Percentiles rank a stretch among this genome's conserved stretches.
Evolutionary conservation across 306 rosid genomes (phyloP).

Genomic region (Gastrolobium bilobum): DNA sequence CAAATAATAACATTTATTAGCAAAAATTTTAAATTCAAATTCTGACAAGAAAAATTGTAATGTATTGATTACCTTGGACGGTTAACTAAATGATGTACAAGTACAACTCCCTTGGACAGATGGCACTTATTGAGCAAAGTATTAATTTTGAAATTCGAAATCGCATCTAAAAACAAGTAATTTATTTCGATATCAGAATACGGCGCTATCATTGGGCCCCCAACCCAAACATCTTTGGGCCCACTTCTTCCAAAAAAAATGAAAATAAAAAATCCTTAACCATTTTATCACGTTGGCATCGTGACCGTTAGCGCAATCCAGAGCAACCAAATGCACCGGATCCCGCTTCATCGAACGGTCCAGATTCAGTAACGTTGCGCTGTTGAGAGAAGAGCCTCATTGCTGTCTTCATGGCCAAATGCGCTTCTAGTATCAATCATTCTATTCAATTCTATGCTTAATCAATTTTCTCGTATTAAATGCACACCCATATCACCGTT

Average conservation of each 20-base stretch:
- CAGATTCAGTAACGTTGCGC: neutral
- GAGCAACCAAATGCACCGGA: neutral
- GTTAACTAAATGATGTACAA: neutral
- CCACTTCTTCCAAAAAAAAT: neutral
- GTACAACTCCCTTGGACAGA: neutral
- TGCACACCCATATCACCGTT: constrained; percentile 27
- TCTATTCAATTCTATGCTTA: neutral
- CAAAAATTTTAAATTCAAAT: neutral
- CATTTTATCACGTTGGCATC: constrained; percentile 7
- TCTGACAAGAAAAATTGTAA: neutral
- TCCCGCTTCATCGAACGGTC: neutral
- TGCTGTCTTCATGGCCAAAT: too few relatives aligned
- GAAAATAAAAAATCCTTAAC: neutral
- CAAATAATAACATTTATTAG: too few relatives aligned
- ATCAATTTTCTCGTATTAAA: constrained; percentile 35
- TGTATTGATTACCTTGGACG: neutral
- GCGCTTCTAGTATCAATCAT: too few relatives aligned
- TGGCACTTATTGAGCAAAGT: neutral
- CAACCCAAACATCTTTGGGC: neutral
- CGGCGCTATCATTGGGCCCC: neutral
- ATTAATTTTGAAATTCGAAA: constrained; percentile 20
- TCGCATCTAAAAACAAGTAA: neutral
- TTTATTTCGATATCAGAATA: neutral
- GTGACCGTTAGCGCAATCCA: constrained; percentile 2
- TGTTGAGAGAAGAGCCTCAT: too few relatives aligned